Base-by-base conservation (phyloP, 768 basidiomycete species). In the Cyclocybe aegerita region DNA sequence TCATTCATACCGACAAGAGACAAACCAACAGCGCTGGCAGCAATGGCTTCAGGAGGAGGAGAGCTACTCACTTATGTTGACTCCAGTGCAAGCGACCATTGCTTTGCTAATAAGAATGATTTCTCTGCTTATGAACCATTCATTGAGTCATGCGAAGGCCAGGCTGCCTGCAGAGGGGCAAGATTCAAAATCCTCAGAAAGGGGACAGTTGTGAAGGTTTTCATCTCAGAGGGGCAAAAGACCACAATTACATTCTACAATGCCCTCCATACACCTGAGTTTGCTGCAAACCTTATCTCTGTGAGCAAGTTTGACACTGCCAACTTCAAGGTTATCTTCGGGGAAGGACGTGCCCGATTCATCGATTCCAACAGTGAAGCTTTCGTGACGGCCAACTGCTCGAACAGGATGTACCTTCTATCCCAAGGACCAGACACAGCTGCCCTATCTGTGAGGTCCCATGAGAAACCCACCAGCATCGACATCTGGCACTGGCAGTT, bases 401-500 rank as follows among this genome's bases (percentile, higher is more conserved):
- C 7, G 11, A 44, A 51, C 14, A 49, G 56, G 17, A 50, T 57
- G 39, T 50, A 69, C 37, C 54, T 70, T 0, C 30, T 65, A 1
- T 59, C 60, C 2, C 47, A 58, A 9, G 23, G 34, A 4, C 35
- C 39, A 39, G 41, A 52, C 4, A 34, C 43, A 1, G 31, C 43
- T 2, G 60, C 55, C 6, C 46, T 56, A 4, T 40, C 54, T 5
- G 44, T 49, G 4, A 17, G 47, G 6, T 64, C 60, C 4, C 56
- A 57, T 11, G 49, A 55, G 6, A 45, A 58, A 17, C 60, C 60
- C 3, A 52, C n/a, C 53, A 49, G 55, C 39, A 30, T 67, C 16
- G 60, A 55, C 1, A 54, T 49, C 0, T 67, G 64, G 65, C 70
- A 71, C 49, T 49, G 55, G 4, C 40, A 62, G 2, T 51, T 71